Evolutionary conservation across 495 filamentous ascomycete species (phyloP), one percentile per base, ranked within the genome.

Genomic region (Aspergillus homomorphus): DNA sequence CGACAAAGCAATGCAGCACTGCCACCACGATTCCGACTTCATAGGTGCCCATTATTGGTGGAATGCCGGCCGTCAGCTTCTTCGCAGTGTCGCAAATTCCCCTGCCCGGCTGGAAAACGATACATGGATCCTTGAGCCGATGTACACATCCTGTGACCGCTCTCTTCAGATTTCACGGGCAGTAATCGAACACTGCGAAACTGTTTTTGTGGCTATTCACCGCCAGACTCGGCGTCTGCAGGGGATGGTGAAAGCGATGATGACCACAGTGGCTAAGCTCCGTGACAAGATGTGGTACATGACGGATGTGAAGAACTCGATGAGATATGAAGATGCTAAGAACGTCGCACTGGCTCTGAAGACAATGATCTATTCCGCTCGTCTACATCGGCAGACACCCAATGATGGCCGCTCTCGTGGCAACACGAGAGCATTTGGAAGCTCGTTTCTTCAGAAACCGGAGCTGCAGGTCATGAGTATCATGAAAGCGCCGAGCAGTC

Each of bases 241-340:
- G 52, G 69, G 56, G 16, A 68, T 66, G 2, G 65, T 73, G 16
- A 75, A 73, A 52, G 65, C 67, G 1, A 62, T 73, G 51, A 69
- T 76, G 64, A 43, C 61, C 30, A 72, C 71, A 1, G 62, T 78
- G 41, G 60, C 67, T 46, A 74, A 72, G 48, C 66, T 79, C 1
- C 82, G 94, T 44, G 88, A 95, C 70, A 98, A 98, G 79, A 96
- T 96, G 90, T 98, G 94, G 94, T 98, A 96, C 70, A 89, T 94
- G 62, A 96, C 92, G 6, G 94, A 98, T 70, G 94, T 98, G 45
- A 87, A 89, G 55, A 93, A 96, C 65, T 97, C 93, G 18, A 90
- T 84, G 44, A 82, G 84, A 2, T 98, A 96, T 65, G 93, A 96
- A 58, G 89, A 95, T 69, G 91, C 91, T 21, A 86, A 87, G 58